Percentiles rank a stretch among this genome's conserved stretches.
Evolutionary conservation across 169 alveolate genomes (phyloP).

Genomic region (Plasmodium fragile): DNA sequence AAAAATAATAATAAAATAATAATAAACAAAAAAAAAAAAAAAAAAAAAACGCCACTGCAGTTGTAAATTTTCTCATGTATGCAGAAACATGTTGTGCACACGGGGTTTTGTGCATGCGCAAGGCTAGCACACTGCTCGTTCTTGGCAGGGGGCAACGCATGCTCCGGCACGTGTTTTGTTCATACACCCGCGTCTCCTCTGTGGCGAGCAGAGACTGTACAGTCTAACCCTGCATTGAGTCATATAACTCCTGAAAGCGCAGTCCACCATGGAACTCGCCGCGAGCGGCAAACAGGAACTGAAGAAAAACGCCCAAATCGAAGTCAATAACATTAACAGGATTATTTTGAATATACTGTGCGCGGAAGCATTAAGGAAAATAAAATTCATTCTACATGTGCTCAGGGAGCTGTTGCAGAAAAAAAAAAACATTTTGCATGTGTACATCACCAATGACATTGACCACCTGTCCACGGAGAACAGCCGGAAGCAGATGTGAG

Average conservation of each 20-base stretch:
- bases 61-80: not conserved
- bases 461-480: constrained; percentile 59
- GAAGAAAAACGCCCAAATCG: constrained; percentile 7
- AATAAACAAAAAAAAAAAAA: too few relatives aligned
- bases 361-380: constrained; percentile 56
- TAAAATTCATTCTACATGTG: constrained; percentile 51
- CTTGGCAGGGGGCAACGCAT: not conserved
- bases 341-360: constrained; percentile 52
- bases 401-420: constrained; percentile 38
- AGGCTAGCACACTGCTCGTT: not conserved
- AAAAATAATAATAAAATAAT: too few relatives aligned
- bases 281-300: not conserved
- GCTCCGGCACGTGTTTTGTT: not conserved
- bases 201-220: not conserved
- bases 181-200: not conserved
- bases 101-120: not conserved
- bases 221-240: not conserved
- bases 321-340: constrained; percentile 56
- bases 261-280: not conserved
- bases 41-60: not conserved
- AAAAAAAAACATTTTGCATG: constrained; percentile 62
- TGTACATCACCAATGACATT: constrained; percentile 34
- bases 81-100: not conserved
- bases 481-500: constrained; percentile 35
- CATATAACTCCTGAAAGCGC: too few relatives aligned